Evolutionary conservation across 352 stramenopile genomes (phyloP), one percentile per base, ranked within the genome.

Genomic region (Phytophthora sp.): DNA sequence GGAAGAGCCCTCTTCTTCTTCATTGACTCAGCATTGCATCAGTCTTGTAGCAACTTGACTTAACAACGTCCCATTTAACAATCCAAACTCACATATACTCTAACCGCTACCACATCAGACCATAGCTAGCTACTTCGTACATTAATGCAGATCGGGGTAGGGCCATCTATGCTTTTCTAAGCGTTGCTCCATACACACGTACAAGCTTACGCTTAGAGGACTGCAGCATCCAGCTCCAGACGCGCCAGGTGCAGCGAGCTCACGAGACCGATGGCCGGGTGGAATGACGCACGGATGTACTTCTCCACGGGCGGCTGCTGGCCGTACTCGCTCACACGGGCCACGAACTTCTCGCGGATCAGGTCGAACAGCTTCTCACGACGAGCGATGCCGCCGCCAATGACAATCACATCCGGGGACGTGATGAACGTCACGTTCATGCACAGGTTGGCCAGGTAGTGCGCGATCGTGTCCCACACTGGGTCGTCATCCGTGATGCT

Each of bases 391-490:
- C 97, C 97, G 51, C 96, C 97, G 54, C 94, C 94, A 42, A 99
- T 90, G 7, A 98, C 93, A 69, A 99, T 99, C 39, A 94, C 89
- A 67, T 99, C 82, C 8, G 96, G 88, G 15, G 93, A 98, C 41
- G 89, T 90, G 7, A 93, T 84, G 52, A 99, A 88, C 23, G 97
- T 89, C 27, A 99, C 73, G 60, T 96, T 98, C 15, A 91, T 86
- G 77, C 96, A 99, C 18, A 98, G 73, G 74, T 97, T 95, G 39
- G 92, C 96, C 62, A 99, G 79, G 68, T 98, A 97, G 79, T 99
- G 97, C 4, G 96, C 94, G 21, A 97, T 88, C 53, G 95, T 95
- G 66, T 96, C 84, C 96, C 96, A 99, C 29, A 99, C 75, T 2
- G 77, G 73, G 74, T 97, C 69, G 49, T 96, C 80, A 76, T 99